These are phyloP conservation scores for Castanea mollissima DNA, from an alignment of 306 rosid species.

Conservation along the genomic window DNA sequence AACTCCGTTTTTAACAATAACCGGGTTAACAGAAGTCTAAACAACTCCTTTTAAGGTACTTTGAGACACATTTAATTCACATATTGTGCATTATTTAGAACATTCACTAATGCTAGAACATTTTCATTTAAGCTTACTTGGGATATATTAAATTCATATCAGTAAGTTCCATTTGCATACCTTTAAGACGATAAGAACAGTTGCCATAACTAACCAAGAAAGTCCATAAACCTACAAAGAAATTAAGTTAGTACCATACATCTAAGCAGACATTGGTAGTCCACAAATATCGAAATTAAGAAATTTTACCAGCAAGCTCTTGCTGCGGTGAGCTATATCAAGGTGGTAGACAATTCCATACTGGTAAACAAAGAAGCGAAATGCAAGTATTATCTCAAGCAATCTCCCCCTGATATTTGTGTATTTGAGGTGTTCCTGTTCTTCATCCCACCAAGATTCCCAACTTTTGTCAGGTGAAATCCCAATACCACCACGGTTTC, in stretches of 20 bases:
- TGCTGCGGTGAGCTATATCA: slow-evolving; percentile 67
- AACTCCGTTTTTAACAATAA: not conserved
- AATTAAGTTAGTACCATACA: slow-evolving; percentile 26
- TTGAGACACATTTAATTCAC: not conserved
- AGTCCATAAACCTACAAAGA: slow-evolving; percentile 67
- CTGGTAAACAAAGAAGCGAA: slow-evolving; percentile 86
- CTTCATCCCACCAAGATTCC: slow-evolving; percentile 99
- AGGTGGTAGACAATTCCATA: slow-evolving; percentile 94
- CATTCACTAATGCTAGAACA: not conserved
- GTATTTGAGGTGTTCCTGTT: slow-evolving; percentile 83
- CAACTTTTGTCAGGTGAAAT: slow-evolving; percentile 78
- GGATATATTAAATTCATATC: slow-evolving; percentile 1
- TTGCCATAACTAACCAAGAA: slow-evolving; percentile 78
- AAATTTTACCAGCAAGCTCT: slow-evolving; percentile 58
- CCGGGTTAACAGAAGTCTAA: not conserved
- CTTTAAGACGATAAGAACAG: slow-evolving; percentile 75
- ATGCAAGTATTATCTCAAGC: slow-evolving; percentile 75
- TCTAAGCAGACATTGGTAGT: slow-evolving; percentile 6
- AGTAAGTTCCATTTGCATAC: slow-evolving; percentile 35
- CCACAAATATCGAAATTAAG: slow-evolving; percentile 14
- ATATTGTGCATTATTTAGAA: not conserved
- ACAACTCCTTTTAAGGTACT: not conserved
- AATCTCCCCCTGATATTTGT: slow-evolving; percentile 70
- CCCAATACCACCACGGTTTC: slow-evolving; percentile 97
- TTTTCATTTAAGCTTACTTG: not conserved